phyloP scores from a whole-genome alignment of 2,329 filamentous ascomycete genomes.

The Lecanicillium sp. region DNA sequence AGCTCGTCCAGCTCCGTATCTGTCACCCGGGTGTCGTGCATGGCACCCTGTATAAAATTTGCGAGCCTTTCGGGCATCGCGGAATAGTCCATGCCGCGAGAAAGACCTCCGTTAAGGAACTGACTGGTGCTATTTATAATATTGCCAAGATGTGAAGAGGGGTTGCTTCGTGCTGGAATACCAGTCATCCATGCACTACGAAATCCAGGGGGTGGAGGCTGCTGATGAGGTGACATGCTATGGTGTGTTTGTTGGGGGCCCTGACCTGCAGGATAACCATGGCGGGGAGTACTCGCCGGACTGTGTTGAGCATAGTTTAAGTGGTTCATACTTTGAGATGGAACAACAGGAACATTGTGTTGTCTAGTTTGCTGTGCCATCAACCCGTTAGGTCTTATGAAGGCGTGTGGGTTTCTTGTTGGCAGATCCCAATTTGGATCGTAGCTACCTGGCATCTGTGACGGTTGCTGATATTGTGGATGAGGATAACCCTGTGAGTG shows the following conservation, averaged over 20 bases:
- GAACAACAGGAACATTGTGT: too few species aligned
- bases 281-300: background rate
- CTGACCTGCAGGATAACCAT: too few species aligned
- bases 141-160: background rate
- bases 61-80: slow-evolving; percentile 22
- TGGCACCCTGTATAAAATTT: slow-evolving; percentile 25
- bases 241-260: background rate
- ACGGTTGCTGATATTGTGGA: too few species aligned
- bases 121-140: slow-evolving; percentile 19
- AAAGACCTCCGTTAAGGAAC: slow-evolving; percentile 26
- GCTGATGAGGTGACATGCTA: too few species aligned
- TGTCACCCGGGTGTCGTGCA: slow-evolving; percentile 29
- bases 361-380: too few species aligned
- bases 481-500: too few species aligned
- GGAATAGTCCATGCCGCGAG: slow-evolving; percentile 27
- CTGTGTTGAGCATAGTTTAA: too few species aligned
- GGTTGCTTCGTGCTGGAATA: background rate
- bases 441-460: background rate
- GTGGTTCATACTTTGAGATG: too few species aligned
- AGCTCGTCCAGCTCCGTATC: slow-evolving; percentile 62
- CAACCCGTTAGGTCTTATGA: too few species aligned
- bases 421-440: background rate
- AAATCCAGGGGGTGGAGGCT: too few species aligned
- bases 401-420: too few species aligned
- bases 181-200: background rate